Evolutionary conservation across 352 stramenopile genomes (phyloP).

Genomic region (Pythium aristosporum): DNA sequence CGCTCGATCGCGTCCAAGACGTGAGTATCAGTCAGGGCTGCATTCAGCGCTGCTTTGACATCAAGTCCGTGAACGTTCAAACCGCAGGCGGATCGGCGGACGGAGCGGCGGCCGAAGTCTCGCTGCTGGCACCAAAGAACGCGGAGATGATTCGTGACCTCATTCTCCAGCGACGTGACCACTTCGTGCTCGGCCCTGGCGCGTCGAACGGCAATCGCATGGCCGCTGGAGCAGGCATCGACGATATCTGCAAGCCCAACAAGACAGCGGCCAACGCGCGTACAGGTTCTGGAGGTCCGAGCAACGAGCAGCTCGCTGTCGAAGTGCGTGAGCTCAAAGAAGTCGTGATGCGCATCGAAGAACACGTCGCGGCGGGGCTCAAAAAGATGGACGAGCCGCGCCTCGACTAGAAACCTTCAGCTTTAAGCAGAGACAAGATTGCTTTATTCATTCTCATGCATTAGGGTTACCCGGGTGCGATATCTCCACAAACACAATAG

Average conservation of each 20-base stretch:
- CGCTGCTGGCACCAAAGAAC: slow-evolving; percentile 18
- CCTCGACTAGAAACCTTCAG: neutral
- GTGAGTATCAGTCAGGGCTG: slow-evolving; percentile 26
- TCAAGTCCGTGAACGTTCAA: slow-evolving; percentile 17
- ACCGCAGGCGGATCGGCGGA: slow-evolving; percentile 13
- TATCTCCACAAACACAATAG: too few species aligned
- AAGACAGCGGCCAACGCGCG: neutral
- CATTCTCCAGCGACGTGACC: slow-evolving; percentile 20
- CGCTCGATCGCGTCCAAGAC: slow-evolving; percentile 25
- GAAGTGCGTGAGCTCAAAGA: slow-evolving; percentile 25
- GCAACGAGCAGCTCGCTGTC: slow-evolving; percentile 2
- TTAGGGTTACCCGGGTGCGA: neutral
- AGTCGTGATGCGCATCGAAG: slow-evolving; percentile 12
- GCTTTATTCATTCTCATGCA: neutral
- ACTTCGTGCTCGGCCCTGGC: slow-evolving; percentile 12
- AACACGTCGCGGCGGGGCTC: slow-evolving; percentile 11
- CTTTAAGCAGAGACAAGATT: neutral
- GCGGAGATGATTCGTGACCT: slow-evolving; percentile 25
- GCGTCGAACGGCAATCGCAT: neutral
- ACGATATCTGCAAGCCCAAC: slow-evolving; percentile 8
- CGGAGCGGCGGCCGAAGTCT: neutral
- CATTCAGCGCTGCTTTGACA: slow-evolving; percentile 15
- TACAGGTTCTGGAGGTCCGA: neutral
- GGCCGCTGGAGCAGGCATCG: slow-evolving; percentile 14
- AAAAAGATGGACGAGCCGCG: slow-evolving; percentile 12